Evolutionary conservation across 306 rosid genomes (phyloP).

Genomic region (Begonia loranthoides): DNA sequence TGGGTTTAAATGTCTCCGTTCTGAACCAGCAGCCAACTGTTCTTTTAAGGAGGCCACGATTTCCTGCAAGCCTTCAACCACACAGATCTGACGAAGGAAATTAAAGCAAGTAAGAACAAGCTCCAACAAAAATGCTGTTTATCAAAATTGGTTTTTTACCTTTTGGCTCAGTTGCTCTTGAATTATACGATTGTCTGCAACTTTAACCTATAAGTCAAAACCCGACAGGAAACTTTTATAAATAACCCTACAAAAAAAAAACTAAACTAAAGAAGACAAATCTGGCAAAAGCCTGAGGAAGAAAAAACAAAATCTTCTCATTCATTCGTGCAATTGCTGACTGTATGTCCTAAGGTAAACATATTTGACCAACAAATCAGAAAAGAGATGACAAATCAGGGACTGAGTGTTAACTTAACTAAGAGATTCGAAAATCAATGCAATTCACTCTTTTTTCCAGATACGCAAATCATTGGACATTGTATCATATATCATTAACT

Average conservation of each 20-base stretch:
- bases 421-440: too few relatives aligned
- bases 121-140: neutral
- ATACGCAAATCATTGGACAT: too few relatives aligned
- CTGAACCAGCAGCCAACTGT: conserved; percentile 66
- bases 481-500: too few relatives aligned
- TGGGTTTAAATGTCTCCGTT: conserved; percentile 30
- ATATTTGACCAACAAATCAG: too few relatives aligned
- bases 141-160: conserved; percentile 26
- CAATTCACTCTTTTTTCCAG: too few relatives aligned
- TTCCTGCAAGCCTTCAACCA: conserved; percentile 69
- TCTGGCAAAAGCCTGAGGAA: too few relatives aligned
- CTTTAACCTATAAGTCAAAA: conserved; percentile 56
- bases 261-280: too few relatives aligned
- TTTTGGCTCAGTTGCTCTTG: conserved; percentile 88
- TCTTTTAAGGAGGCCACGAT: conserved; percentile 54
- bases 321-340: too few relatives aligned
- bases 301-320: too few relatives aligned
- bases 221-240: neutral
- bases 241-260: neutral
- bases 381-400: too few relatives aligned
- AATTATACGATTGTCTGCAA: conserved; percentile 86
- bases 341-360: too few relatives aligned
- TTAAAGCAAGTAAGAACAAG: conserved; percentile 11
- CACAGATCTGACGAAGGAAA: conserved; percentile 41
- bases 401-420: too few relatives aligned